Percentiles rank a stretch among this genome's conserved stretches.
These are phyloP conservation scores for Ophiostoma ips DNA, from an alignment of 2,329 filamentous ascomycete species.

Conservation along the genomic window DNA sequence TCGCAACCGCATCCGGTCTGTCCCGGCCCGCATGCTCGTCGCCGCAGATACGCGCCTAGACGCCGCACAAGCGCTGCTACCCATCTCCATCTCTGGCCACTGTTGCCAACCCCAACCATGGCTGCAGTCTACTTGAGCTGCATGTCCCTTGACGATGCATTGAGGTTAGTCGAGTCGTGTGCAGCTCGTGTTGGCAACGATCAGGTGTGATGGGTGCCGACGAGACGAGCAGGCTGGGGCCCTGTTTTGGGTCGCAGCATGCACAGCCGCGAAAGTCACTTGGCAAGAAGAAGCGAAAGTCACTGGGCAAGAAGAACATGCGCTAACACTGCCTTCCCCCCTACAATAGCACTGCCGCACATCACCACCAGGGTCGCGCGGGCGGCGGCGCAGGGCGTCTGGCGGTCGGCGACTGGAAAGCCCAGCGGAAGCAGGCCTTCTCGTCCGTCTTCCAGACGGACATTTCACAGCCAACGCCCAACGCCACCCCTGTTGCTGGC, in stretches of 20 bases:
- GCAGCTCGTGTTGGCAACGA: no score
- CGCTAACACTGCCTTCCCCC: background rate
- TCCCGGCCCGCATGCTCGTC: no score
- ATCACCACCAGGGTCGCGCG: background rate
- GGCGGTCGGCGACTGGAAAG: slow-evolving; percentile 23
- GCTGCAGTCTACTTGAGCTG: slow-evolving; percentile 4
- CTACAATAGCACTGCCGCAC: background rate
- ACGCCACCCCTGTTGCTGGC: slow-evolving; percentile 24
- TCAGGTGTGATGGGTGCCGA: no score
- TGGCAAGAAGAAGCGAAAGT: background rate
- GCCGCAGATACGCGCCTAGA: no score
- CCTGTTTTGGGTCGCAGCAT: no score
- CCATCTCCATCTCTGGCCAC: no score
- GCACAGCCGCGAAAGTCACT: no score
- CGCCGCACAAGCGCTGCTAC: no score
- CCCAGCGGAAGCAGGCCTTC: slow-evolving; percentile 36
- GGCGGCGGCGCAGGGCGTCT: background rate
- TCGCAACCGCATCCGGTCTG: no score
- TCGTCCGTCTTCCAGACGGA: slow-evolving; percentile 42
- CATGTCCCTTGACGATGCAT: slow-evolving; percentile 9
- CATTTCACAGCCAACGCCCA: slow-evolving; percentile 34
- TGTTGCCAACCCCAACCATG: slow-evolving; percentile 4
- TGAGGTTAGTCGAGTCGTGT: slow-evolving; percentile 6
- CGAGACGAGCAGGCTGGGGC: no score
- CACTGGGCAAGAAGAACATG: background rate